A percentile compares a stretch with the other conserved stretches of the same genome.
Evolutionary conservation across 768 basidiomycete genomes (phyloP).

Genomic region (Pholiota conissans): DNA sequence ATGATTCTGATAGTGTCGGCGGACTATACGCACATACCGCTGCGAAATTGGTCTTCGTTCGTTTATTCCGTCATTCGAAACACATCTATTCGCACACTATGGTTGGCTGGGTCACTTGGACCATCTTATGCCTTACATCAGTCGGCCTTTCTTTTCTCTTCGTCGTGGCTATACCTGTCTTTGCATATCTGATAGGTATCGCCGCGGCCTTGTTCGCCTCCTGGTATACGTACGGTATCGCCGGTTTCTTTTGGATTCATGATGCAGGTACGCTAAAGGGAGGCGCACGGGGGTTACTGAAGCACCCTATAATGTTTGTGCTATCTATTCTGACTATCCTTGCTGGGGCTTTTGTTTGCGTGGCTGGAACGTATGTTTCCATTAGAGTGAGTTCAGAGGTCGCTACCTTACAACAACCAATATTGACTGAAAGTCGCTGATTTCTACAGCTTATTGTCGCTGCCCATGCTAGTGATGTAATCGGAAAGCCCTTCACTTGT

Average conservation of each 20-base stretch:
- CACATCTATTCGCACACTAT: constrained; percentile 7
- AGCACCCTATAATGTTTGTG: constrained; percentile 3
- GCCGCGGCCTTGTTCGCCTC: constrained; percentile 4
- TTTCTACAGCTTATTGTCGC: constrained; percentile 4
- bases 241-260: constrained; percentile 10
- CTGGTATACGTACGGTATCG: constrained; percentile 9
- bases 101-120: constrained; percentile 3
- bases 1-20: background rate
- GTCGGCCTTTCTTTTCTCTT: constrained; percentile 7
- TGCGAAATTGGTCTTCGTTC: constrained; percentile 6
- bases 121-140: background rate
- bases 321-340: constrained; percentile 3
- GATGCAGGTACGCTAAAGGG: background rate
- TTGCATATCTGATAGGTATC: constrained; percentile 7
- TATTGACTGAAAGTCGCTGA: background rate
- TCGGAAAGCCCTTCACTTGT: constrained; percentile 9
- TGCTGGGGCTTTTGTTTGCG: constrained; percentile 8
- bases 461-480: constrained; percentile 4
- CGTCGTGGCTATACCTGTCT: constrained; percentile 8
- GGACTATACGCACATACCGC: constrained; percentile 8
- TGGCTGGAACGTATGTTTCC: constrained; percentile 9
- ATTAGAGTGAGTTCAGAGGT: background rate
- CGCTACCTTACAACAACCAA: background rate
- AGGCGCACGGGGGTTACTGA: background rate
- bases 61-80: constrained; percentile 6